Base-by-base conservation (phyloP, 768 basidiomycete genomes). In the Termitomyces eurrhizus region DNA sequence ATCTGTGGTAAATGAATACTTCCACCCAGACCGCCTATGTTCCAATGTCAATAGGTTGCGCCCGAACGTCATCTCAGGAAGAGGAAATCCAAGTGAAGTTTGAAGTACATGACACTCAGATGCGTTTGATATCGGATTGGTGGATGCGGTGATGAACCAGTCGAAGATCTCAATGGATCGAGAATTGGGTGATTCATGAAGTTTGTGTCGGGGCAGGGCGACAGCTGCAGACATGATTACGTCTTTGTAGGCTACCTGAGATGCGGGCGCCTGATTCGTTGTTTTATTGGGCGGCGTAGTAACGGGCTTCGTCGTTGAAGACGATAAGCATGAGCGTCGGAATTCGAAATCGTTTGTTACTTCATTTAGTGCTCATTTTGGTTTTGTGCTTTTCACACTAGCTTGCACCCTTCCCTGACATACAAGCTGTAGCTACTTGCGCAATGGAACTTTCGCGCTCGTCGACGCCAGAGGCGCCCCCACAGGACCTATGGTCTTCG, bases 1-100 rank as follows among this genome's bases (percentile, higher is more conserved):
- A 42, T 82, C 74, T 0, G 90, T 80, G 24, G 83, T 80, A 71
- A 97, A 95, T 0, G 75, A 68, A 59, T 90, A 84, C 54, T 72
- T 75, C 82, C 89, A 89, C 12, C 84, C 85, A 8, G 82, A 85
- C 0, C 83, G 73, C 29, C 69, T 75, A 66, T 98, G 92, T 36
- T 80, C 77, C 29, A 98, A 74, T 4, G 78, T 75, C 9, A 99
- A 79, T 16, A 70, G 71, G 73, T 98, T 98, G 72, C 83, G 85
- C 6, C 94, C 95, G 68, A 98, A 98, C 0, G 92, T 94, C 93
- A 98, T 98, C 71, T 99, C 97, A 2, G 97, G 97, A 1, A 96
- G 73, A 0, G 96, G 92, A 29, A 98, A 79, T 2, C 87, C 86
- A 4, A 92, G 76, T 0, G 73, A 65, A 7, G 82, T 75, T 54